These are phyloP conservation scores for Aspergillus uvarum DNA, from an alignment of 2,329 filamentous ascomycete species.

Conservation along the genomic window DNA sequence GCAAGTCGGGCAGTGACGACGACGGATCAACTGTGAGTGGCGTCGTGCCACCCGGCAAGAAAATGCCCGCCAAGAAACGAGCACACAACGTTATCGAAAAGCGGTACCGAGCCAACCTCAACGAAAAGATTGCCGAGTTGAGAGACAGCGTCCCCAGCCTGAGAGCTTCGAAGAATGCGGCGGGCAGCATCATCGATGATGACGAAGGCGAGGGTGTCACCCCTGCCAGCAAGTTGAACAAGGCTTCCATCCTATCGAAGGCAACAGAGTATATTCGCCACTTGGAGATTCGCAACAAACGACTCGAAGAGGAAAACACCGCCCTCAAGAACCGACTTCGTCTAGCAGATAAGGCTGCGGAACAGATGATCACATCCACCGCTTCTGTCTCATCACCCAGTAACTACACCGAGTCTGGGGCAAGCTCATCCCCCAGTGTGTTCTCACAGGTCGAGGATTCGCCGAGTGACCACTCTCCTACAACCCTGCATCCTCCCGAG, in stretches of 20 bases:
- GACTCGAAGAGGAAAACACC: conserved; percentile 76
- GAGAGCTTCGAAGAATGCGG: conserved; percentile 66
- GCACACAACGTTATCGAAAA: conserved; percentile 99
- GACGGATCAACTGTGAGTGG: conserved; percentile 33
- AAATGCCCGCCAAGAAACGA: conserved; percentile 77
- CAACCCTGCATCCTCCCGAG: conserved; percentile 38
- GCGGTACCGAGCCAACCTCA: conserved; percentile 90
- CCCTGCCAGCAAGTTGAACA: conserved; percentile 92
- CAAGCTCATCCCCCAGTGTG: conserved; percentile 41
- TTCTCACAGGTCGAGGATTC: conserved; percentile 43
- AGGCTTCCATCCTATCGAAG: conserved; percentile 93
- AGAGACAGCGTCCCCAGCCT: conserved; percentile 90
- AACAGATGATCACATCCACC: conserved; percentile 41
- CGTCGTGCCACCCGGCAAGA: conserved; percentile 40
- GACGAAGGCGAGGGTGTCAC: conserved; percentile 80
- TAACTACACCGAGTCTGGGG: conserved; percentile 38
- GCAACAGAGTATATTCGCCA: conserved; percentile 95
- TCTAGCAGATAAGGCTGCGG: conserved; percentile 67
- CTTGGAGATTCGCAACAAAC: conserved; percentile 84
- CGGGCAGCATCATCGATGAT: conserved; percentile 53
- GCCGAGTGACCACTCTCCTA: conserved; percentile 32
- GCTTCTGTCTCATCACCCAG: conserved; percentile 43
- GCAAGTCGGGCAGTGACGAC: conserved; percentile 66
- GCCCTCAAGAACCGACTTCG: conserved; percentile 75
- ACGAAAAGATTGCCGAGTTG: conserved; percentile 92